These are phyloP conservation scores for Backusella australiensis DNA, from an alignment of 192 early-diverging fungal species.

Conservation along the genomic window DNA sequence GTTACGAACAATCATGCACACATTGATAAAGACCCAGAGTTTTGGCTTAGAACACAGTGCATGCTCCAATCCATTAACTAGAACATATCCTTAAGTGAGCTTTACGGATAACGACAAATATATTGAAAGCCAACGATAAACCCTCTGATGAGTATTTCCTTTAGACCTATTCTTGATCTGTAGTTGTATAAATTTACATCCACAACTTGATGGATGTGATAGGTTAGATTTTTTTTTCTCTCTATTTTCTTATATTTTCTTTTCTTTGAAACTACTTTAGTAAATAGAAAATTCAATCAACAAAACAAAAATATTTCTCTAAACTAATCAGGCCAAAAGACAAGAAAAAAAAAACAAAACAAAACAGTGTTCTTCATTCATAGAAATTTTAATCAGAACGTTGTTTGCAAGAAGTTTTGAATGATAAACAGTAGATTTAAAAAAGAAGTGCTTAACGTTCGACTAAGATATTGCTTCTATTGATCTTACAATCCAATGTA, in stretches of 20 bases:
- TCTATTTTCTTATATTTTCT: not conserved
- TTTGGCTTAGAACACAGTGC: not conserved
- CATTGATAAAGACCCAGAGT: not conserved
- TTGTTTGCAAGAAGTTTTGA: not conserved
- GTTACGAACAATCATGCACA: not conserved
- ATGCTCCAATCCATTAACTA: not conserved
- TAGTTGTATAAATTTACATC: not conserved
- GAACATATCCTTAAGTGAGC: not conserved
- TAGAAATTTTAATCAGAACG: not conserved
- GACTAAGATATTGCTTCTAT: too few relatives aligned
- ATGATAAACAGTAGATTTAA: not conserved
- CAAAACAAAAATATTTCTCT: not conserved
- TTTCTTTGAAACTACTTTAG: not conserved
- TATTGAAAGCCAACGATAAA: not conserved
- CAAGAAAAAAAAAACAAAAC: not conserved
- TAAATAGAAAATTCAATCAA: not conserved
- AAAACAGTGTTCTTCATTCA: not conserved
- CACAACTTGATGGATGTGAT: not conserved
- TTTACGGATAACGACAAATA: not conserved
- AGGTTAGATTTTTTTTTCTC: not conserved
- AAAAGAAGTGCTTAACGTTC: too few relatives aligned
- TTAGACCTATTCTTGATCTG: too few relatives aligned
- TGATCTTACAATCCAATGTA: too few relatives aligned
- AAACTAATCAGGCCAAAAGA: not conserved
- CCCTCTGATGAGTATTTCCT: too few relatives aligned